Base-by-base conservation (phyloP, 1,284 basidiomycete genomes). In the Peniophora sp. region DNA sequence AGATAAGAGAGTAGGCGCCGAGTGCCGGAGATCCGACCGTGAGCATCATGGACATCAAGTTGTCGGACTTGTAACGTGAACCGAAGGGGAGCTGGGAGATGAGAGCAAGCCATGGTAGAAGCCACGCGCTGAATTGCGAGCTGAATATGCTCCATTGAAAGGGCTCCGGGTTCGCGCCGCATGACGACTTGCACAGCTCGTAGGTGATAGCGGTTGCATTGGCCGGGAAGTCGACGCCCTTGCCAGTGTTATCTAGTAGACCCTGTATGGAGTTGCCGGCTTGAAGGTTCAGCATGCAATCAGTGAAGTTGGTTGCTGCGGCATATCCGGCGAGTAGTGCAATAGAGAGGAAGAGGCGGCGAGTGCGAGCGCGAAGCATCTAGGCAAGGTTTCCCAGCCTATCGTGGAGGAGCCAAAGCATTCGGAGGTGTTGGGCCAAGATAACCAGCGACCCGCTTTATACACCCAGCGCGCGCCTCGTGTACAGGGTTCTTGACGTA, bases 61-160 rank as follows among this genome's bases (percentile, higher is more conserved):
- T 63, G 20, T 68, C 61, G 12, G 35, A 50, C 20, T 53, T 56
- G 34, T 36, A 14, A 35, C 38, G 45, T 23, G 65, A 61, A 16
- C 71, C 71, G 38, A 71, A 75, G 1, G 73, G 73, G 3, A 75
- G 62, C 45, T 74, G 72, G 0, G 72, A 72, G 14, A 74, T 55
- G 27, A 71, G 56, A 2, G 73, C 69, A 12, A 75, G 66, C 60
- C 70, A 74, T 12, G 73, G 74, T 0, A 75, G 53, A 2, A 75
- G 61, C 73, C 74, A 75, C 0, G 67, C 60, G 10, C 67, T 61
- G 55, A 69, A 71, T 39, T 72, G 63, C 49, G 70, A 66, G 0
- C 69, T 67, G 52, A 75, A 75, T 3, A 54, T 47, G 0, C 53
- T 52, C 74, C 70, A 73, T 5, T 54, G 32, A 53, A 72, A 72